These are phyloP conservation scores for Geranium rotundifolium DNA, from an alignment of 345 rosid species.

Conservation along the genomic window DNA sequence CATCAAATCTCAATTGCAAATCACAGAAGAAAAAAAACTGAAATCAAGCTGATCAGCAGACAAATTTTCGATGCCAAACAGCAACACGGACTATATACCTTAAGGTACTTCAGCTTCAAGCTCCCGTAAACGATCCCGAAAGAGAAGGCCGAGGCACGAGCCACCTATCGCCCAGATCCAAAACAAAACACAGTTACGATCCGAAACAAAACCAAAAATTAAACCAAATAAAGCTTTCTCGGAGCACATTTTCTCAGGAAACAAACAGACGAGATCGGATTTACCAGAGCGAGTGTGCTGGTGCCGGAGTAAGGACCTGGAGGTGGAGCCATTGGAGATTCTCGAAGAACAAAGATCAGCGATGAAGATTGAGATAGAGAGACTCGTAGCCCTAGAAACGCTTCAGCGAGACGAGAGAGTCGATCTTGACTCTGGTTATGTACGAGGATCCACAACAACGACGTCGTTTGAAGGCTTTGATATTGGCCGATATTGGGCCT, in stretches of 20 bases:
- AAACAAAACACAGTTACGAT: constrained; percentile 6
- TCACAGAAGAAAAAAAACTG: too few relatives aligned
- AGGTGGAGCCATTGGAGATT: constrained; percentile 37
- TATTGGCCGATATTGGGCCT: too few relatives aligned
- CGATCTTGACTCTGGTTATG: too few relatives aligned
- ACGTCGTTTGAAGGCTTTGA: too few relatives aligned
- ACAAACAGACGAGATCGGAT: background rate
- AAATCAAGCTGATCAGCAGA: too few relatives aligned
- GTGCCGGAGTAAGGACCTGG: constrained; percentile 77
- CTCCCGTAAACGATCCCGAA: constrained; percentile 52
- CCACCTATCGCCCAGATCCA: constrained; percentile 30
- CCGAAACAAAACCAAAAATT: background rate
- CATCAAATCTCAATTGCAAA: too few relatives aligned
- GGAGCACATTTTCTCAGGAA: background rate
- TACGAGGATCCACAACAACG: too few relatives aligned
- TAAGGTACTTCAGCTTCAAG: constrained; percentile 55
- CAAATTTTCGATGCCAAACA: background rate
- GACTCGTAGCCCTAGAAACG: constrained; percentile 6
- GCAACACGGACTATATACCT: constrained; percentile 24
- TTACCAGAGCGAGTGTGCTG: constrained; percentile 71
- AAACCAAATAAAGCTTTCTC: background rate
- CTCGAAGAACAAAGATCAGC: background rate
- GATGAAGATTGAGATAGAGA: background rate
- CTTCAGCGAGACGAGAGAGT: too few relatives aligned
- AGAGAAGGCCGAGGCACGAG: too few relatives aligned